A percentile compares a stretch with the other conserved stretches of the same genome.
These are phyloP conservation scores for Tylopilus balloui DNA, from an alignment of 768 basidiomycete genomes.

Conservation along the genomic window DNA sequence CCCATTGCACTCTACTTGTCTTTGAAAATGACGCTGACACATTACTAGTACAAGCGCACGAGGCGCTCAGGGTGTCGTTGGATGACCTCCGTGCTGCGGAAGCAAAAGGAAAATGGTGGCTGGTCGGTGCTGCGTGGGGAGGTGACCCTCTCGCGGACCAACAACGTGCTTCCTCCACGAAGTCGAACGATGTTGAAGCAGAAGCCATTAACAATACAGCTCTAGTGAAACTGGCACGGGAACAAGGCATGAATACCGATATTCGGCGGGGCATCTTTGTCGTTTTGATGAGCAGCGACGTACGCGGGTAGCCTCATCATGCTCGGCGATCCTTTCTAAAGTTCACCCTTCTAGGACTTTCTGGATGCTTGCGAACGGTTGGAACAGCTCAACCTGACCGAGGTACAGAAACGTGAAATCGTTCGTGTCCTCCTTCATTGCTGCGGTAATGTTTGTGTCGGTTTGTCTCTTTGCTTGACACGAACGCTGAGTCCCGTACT, in stretches of 20 bases:
- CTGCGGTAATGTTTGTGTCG: constrained; percentile 76
- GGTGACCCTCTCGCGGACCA: constrained; percentile 86
- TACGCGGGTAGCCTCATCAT: constrained; percentile 34
- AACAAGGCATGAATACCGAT: constrained; percentile 99
- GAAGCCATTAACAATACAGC: constrained; percentile 35
- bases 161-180: constrained; percentile 33
- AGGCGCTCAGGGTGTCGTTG: constrained; percentile 81
- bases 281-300: constrained; percentile 93
- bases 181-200: constrained; percentile 20
- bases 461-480: not conserved
- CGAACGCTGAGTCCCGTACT: not conserved
- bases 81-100: constrained; percentile 81
- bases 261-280: constrained; percentile 88
- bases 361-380: constrained; percentile 93
- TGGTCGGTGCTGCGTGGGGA: constrained; percentile 93
- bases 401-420: constrained; percentile 91
- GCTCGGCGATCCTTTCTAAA: not conserved
- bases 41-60: constrained; percentile 69
- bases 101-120: constrained; percentile 96
- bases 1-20: not conserved
- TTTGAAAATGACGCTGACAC: not conserved
- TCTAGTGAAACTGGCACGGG: constrained; percentile 76
- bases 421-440: constrained; percentile 91
- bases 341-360: constrained; percentile 65
- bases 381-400: constrained; percentile 74